phyloP scores from a whole-genome alignment of 2,329 filamentous ascomycete species.

The Clathrospora elynae region DNA sequence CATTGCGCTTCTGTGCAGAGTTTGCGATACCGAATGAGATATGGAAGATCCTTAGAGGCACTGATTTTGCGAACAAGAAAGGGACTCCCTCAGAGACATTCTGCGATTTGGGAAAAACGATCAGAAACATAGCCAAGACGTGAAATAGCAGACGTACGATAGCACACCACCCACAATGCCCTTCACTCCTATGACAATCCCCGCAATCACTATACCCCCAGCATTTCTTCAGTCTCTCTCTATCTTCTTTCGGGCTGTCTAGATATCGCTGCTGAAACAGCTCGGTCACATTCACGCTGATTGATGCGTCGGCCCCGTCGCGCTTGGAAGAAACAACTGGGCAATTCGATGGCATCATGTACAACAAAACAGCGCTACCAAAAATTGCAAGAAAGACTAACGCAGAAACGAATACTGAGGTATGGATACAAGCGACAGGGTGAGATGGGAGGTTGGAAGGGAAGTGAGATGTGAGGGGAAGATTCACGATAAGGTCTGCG shows the following conservation, averaged over 20 bases:
- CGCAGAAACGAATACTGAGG: neutral
- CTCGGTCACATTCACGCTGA: slow-evolving; percentile 34
- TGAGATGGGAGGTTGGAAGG: slow-evolving; percentile 3
- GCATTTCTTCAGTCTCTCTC: slow-evolving; percentile 38
- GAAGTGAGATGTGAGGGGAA: slow-evolving; percentile 11
- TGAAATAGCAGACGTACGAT: slow-evolving; percentile 37
- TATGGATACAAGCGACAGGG: neutral
- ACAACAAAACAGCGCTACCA: neutral
- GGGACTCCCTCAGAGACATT: neutral
- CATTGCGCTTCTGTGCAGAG: neutral
- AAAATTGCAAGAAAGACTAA: neutral
- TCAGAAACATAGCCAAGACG: neutral
- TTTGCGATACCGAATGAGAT: no score
- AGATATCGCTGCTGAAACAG: slow-evolving; percentile 33
- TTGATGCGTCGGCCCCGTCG: slow-evolving; percentile 5
- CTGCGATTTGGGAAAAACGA: neutral
- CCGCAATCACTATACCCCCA: slow-evolving; percentile 46
- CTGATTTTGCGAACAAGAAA: neutral
- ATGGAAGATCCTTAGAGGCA: neutral
- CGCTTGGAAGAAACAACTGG: slow-evolving; percentile 9
- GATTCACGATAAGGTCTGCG: slow-evolving; percentile 2
- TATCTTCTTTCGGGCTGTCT: slow-evolving; percentile 38
- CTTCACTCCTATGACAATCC: slow-evolving; percentile 44
- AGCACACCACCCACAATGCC: slow-evolving; percentile 53
- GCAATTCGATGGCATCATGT: slow-evolving; percentile 22